A percentile compares a stretch with the other conserved stretches of the same genome.
Evolutionary conservation across 371 early-diverging fungal genomes (phyloP).

Genomic region (Mucor racemosus): DNA sequence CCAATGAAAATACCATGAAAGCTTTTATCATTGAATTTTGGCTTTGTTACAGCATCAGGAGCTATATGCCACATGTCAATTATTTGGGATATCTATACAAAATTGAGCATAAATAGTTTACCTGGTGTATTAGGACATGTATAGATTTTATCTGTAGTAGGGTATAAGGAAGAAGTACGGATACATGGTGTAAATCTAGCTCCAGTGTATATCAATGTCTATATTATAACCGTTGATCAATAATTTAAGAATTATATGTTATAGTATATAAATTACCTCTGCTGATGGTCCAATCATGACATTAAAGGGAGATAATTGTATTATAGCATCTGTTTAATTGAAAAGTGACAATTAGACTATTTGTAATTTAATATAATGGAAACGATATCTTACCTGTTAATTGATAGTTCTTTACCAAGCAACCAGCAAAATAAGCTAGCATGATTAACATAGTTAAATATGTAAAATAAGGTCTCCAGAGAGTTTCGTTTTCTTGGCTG

Average conservation of each 20-base stretch:
- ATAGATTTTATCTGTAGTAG: background rate
- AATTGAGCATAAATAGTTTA: background rate
- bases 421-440: slow-evolving; percentile 10
- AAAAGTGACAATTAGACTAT: no score
- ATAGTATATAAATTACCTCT: slow-evolving; percentile 21
- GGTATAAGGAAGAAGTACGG: slow-evolving; percentile 9
- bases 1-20: background rate
- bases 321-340: slow-evolving; percentile 26
- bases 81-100: no score
- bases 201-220: slow-evolving; percentile 44
- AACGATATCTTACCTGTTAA: slow-evolving; percentile 4
- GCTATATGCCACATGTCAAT: background rate
- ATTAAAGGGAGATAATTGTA: slow-evolving; percentile 48
- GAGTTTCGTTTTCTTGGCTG: background rate
- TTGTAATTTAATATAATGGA: no score
- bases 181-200: slow-evolving; percentile 58
- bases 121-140: background rate
- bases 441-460: background rate
- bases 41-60: background rate
- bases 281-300: slow-evolving; percentile 54
- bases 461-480: slow-evolving; percentile 1
- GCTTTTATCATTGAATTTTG: background rate
- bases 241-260: no score
- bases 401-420: background rate
- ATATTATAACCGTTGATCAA: background rate